Conservation (phyloP, 2,329 filamentous ascomycete genomes). For the Ophiostoma ulmi region DNA sequence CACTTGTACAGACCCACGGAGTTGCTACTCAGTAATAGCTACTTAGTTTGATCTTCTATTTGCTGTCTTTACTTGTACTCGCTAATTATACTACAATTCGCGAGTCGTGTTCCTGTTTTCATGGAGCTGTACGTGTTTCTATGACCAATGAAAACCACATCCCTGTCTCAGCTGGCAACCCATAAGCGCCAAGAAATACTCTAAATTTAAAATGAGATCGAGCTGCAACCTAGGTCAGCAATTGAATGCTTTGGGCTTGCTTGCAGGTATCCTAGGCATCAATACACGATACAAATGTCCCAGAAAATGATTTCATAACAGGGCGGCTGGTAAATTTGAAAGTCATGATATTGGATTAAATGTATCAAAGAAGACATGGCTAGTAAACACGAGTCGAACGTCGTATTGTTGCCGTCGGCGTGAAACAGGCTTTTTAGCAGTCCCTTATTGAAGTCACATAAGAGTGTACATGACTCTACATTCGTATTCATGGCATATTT, state of each 20-base stretch:
- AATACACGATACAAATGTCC: not conserved
- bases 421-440: not conserved
- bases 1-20: too few species aligned
- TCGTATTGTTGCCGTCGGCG: not conserved
- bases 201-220: constrained; percentile 2
- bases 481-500: not conserved
- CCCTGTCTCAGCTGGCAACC: not conserved
- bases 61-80: not conserved
- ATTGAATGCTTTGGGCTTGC: too few species aligned
- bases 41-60: not conserved
- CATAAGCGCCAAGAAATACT: constrained; percentile 3
- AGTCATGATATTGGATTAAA: not conserved
- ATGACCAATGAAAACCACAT: constrained; percentile 9
- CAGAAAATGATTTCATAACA: not conserved
- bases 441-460: not conserved
- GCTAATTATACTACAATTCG: not conserved
- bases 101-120: constrained; percentile 1
- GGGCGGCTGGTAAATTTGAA: not conserved
- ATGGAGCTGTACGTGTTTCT: not conserved
- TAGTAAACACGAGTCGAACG: not conserved
- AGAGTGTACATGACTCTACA: not conserved
- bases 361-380: not conserved
- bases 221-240: not conserved
- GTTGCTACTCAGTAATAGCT: too few species aligned
- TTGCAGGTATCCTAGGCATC: not conserved